Conservation (phyloP, 148 eudicot genomes). For the Chenopodium album region DNA sequence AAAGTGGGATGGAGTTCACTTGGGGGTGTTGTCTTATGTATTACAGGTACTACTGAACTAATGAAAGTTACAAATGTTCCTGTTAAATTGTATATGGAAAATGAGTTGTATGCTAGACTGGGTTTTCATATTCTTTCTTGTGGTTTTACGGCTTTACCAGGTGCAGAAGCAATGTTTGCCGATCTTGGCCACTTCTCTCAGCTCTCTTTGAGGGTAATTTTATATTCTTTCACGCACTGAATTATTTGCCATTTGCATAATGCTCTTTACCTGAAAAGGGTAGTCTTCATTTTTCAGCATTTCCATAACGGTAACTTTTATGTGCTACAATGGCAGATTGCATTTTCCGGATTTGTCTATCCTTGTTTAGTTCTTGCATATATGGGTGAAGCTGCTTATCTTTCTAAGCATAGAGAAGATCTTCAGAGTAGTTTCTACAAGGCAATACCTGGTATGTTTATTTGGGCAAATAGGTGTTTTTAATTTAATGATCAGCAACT, state of each 20-base stretch:
- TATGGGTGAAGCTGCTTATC: constrained; percentile 61
- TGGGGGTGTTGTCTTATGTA: constrained; percentile 47
- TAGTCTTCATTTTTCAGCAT: neutral
- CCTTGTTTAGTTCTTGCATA: constrained; percentile 53
- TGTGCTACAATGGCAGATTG: constrained; percentile 36
- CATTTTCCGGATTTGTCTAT: constrained; percentile 47
- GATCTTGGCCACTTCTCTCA: constrained; percentile 56
- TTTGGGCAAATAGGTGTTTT: neutral
- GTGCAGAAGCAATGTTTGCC: constrained; percentile 59
- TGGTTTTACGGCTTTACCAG: constrained; percentile 28
- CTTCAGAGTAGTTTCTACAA: constrained; percentile 46
- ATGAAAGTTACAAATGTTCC: neutral
- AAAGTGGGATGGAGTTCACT: constrained; percentile 49
- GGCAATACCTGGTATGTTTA: constrained; percentile 43
- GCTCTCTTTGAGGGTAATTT: constrained; percentile 41
- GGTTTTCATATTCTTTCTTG: neutral
- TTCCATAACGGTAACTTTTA: constrained; percentile 13
- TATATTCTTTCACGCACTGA: neutral
- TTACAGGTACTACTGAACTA: constrained; percentile 36
- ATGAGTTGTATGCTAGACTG: neutral
- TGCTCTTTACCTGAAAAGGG: too few species aligned
- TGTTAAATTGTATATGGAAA: too few species aligned
- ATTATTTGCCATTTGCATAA: neutral
- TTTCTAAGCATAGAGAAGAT: constrained; percentile 42
- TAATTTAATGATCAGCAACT: neutral